A percentile compares a stretch with the other conserved stretches of the same genome.
Conservation (phyloP, 1,284 basidiomycete species). For the Cryptococcus amylolentus region DNA sequence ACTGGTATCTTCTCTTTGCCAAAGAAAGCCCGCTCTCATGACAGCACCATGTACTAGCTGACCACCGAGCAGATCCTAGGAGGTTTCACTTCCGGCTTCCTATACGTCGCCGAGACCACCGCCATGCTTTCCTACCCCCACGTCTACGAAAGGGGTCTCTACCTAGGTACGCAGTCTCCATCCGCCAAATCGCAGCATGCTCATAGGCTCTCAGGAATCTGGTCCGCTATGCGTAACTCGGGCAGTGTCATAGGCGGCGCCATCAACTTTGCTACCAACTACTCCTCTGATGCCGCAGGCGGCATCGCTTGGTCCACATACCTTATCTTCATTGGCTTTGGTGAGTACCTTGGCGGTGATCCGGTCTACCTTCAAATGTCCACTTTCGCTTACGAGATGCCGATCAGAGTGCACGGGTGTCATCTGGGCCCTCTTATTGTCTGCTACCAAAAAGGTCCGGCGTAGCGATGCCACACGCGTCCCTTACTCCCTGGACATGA, state of each 20-base stretch:
- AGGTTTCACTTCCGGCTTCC: slow-evolving; percentile 20
- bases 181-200: background rate
- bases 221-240: slow-evolving; percentile 27
- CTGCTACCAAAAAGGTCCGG: slow-evolving; percentile 23
- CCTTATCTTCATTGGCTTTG: slow-evolving; percentile 30
- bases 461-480: slow-evolving; percentile 28
- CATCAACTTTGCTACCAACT: slow-evolving; percentile 30
- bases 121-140: slow-evolving; percentile 37
- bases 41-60: too few species aligned
- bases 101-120: slow-evolving; percentile 35
- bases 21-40: too few species aligned
- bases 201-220: slow-evolving; percentile 14
- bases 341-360: slow-evolving; percentile 11
- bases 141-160: slow-evolving; percentile 19
- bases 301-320: slow-evolving; percentile 29
- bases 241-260: slow-evolving; percentile 27
- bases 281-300: slow-evolving; percentile 13
- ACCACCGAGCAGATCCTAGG: slow-evolving; percentile 9
- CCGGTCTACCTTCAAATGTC: background rate
- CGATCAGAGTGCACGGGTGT: slow-evolving; percentile 20
- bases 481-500: slow-evolving; percentile 13
- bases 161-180: slow-evolving; percentile 14
- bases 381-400: background rate
- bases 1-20: slow-evolving; percentile 23
- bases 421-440: slow-evolving; percentile 24